Percentiles rank a stretch among this genome's conserved stretches.
phyloP scores from a whole-genome alignment of 345 rosid species.

The Hibiscus mutabilis region DNA sequence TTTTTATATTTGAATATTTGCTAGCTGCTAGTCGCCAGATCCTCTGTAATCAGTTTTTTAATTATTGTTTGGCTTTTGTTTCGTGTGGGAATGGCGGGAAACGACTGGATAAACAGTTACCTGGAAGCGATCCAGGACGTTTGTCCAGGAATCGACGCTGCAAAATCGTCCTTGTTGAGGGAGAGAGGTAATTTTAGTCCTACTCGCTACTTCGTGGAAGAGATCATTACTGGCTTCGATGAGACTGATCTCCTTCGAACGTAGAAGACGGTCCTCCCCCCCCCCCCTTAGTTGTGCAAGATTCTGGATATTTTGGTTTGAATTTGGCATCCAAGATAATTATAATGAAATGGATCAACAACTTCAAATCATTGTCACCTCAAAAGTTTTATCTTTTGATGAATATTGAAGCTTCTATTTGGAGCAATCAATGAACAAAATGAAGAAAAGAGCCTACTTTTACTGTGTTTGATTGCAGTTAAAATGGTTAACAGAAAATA shows the following conservation, averaged over 20 bases:
- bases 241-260: slow-evolving; percentile 78
- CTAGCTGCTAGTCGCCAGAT: too few species aligned
- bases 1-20: too few species aligned
- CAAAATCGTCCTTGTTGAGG: slow-evolving; percentile 55
- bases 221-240: slow-evolving; percentile 72
- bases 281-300: not conserved
- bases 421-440: not conserved
- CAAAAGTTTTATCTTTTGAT: too few species aligned
- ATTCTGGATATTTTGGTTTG: not conserved
- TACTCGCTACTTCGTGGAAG: slow-evolving; percentile 66
- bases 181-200: slow-evolving; percentile 65
- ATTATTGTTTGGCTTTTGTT: too few species aligned
- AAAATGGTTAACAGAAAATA: not conserved
- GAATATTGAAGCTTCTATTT: not conserved
- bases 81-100: slow-evolving; percentile 45
- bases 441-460: not conserved
- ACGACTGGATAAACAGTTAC: slow-evolving; percentile 70
- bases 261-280: slow-evolving; percentile 59
- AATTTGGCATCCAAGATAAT: not conserved
- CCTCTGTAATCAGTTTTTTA: too few species aligned
- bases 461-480: not conserved
- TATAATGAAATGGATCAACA: not conserved
- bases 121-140: slow-evolving; percentile 62
- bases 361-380: not conserved
- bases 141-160: slow-evolving; percentile 40